A percentile compares a stretch with the other conserved stretches of the same genome.
Evolutionary conservation across 208 protist genomes (phyloP).

Genomic region (Leishmania tarentolae): DNA sequence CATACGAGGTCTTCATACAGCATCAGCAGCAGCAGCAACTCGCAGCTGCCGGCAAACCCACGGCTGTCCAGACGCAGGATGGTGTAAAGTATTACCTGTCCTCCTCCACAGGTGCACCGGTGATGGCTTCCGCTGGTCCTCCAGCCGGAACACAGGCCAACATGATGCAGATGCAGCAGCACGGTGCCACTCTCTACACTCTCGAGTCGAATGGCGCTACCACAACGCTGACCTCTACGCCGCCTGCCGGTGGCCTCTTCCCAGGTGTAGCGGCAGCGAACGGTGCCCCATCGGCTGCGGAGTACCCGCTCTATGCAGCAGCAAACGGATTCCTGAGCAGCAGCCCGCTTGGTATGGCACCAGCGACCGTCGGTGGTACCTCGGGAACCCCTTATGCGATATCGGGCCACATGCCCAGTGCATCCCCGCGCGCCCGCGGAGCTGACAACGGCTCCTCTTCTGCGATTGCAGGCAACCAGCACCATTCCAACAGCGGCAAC

Average conservation of each 20-base stretch:
- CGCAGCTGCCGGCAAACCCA: constrained; percentile 2
- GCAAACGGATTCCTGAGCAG: constrained; percentile 1
- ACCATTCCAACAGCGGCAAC: background rate
- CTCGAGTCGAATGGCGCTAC: constrained; percentile 15
- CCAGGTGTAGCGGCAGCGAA: background rate
- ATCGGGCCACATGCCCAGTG: background rate
- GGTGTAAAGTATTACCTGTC: constrained; percentile 24
- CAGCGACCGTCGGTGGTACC: background rate
- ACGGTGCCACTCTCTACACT: constrained; percentile 9
- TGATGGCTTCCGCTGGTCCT: constrained; percentile 13
- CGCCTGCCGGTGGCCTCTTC: background rate
- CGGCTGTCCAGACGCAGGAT: constrained; percentile 10
- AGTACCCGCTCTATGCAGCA: background rate
- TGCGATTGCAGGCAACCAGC: background rate
- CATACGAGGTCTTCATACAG: constrained; percentile 23
- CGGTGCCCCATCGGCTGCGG: background rate
- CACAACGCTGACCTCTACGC: constrained; percentile 9
- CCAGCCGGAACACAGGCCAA: constrained; percentile 2
- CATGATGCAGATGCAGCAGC: constrained; percentile 2
- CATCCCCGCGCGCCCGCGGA: background rate
- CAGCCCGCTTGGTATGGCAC: constrained; percentile 2
- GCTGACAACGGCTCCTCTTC: background rate
- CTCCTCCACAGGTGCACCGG: background rate
- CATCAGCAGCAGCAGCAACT: constrained; percentile 26
- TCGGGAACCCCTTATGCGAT: constrained; percentile 10